Base-by-base conservation (phyloP, 495 filamentous ascomycete genomes). In the Paragyromitra xinjiangensis region DNA sequence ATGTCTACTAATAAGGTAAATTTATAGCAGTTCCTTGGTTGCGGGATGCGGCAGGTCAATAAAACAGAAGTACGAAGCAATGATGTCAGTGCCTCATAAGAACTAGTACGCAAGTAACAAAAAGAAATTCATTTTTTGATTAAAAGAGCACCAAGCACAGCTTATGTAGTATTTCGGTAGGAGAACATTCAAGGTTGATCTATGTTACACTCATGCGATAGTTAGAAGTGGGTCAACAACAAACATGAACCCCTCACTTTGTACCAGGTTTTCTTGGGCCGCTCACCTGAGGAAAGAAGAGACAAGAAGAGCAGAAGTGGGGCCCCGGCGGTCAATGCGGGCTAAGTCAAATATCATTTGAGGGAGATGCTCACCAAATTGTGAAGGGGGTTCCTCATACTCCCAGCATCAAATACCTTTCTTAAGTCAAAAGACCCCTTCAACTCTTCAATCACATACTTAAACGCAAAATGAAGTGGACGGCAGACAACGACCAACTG, bases 401-500 rank as follows among this genome's bases (percentile, higher is more conserved):
- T 34, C 45, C n/a, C 22, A 53, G 11, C 19, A 39, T 56, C 50
- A 29, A 53, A 55, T 66, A 42, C 37, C 68, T 56, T 44, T 14
- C 44, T 42, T 44, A 51, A 55, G 37, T 40, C 34, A 19, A 64
- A 75, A 53, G 29, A 24, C 24, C 51, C 59, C 37, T 44, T n/a
- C 39, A 51, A 22, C 24, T 22, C 58, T 22, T 75, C 19, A 64
- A 22, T 44, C 37, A 26, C n/a, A 34, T 53, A 19, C 44, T 55
- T 8, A 63, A 62, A 42, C n/a, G 2, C 34, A 72, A 72, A 12
- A 78, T 78, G 77, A 78, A 48, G 77, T 78, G 77, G 77, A 78
- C 77, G 37, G 65, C 66, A 61, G 75, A 71, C 22, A 78, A 78
- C 67, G 77, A 78, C 59, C 77, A 78, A 14, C 48, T 78, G 24